Conservation (phyloP, 139 green algal species). For the Ulvella scutata region DNA sequence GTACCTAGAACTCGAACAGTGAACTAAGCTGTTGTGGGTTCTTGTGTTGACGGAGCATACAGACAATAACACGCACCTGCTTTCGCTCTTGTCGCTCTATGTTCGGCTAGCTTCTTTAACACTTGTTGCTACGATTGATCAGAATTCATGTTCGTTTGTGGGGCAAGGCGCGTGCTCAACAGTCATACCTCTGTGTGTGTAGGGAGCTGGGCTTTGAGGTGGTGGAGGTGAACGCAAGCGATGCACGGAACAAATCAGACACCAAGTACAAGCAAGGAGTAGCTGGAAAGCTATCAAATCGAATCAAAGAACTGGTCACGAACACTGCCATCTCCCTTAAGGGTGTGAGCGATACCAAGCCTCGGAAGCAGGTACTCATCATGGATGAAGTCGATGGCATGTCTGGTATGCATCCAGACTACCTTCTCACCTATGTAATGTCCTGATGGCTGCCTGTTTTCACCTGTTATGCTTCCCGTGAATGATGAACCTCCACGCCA, state of each 20-base stretch:
- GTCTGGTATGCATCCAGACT: conserved; percentile 51
- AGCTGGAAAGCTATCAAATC: conserved; percentile 70
- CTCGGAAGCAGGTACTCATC: conserved; percentile 53
- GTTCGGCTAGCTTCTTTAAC: no score
- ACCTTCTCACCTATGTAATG: no score
- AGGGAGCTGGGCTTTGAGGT: conserved; percentile 53
- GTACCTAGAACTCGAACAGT: no score
- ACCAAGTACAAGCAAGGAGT: conserved; percentile 49
- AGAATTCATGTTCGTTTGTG: not conserved
- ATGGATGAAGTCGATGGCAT: conserved; percentile 99
- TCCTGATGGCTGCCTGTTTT: no score
- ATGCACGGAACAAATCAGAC: conserved; percentile 83
- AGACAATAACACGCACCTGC: no score
- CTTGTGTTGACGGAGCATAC: no score
- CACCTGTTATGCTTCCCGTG: no score
- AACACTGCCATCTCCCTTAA: conserved; percentile 40
- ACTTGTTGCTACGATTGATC: not conserved
- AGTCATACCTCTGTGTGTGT: conserved; percentile 29
- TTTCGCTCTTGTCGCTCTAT: no score
- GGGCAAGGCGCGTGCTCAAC: no score
- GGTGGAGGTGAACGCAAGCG: conserved; percentile 89
- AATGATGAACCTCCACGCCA: no score
- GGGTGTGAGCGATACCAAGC: not conserved
- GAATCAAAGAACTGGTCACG: conserved; percentile 80
- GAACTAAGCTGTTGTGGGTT: no score